Conservation (phyloP, 148 eudicot species). For the Vaccinium corymbosum region DNA sequence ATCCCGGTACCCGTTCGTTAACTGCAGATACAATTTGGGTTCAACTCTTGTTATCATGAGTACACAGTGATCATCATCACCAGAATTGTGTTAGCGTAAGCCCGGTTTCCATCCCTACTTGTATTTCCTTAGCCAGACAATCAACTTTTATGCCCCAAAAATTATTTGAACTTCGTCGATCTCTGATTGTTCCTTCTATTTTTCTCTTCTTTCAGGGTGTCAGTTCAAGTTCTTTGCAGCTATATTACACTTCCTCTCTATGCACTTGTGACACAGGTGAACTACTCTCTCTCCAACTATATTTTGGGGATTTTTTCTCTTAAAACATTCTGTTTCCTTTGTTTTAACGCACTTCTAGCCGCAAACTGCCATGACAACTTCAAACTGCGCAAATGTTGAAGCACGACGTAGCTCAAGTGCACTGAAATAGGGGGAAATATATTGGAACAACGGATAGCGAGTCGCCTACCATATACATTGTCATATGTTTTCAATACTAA, state of each 20-base stretch:
- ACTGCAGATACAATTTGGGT: conserved; percentile 38
- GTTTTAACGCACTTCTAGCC: background rate
- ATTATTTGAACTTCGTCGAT: background rate
- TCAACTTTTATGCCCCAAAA: background rate
- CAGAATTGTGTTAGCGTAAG: conserved; percentile 45
- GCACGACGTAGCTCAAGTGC: background rate
- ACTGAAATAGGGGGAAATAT: background rate
- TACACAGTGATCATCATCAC: conserved; percentile 16
- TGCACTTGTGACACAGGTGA: conserved; percentile 50
- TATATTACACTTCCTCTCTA: conserved; percentile 50
- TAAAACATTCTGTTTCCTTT: background rate
- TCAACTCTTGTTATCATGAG: conserved; percentile 43
- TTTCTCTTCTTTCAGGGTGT: conserved; percentile 24
- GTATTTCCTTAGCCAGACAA: background rate
- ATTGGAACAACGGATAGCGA: background rate
- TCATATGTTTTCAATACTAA: background rate
- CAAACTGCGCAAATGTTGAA: background rate
- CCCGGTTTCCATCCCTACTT: background rate
- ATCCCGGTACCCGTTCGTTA: background rate
- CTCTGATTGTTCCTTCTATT: background rate
- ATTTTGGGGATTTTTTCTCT: background rate
- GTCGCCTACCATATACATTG: background rate
- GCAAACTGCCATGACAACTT: background rate
- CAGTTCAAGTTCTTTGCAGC: conserved; percentile 40
- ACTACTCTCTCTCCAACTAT: background rate